These are phyloP conservation scores for Ustilago curta DNA, from an alignment of 1,284 basidiomycete genomes.

Conservation along the genomic window DNA sequence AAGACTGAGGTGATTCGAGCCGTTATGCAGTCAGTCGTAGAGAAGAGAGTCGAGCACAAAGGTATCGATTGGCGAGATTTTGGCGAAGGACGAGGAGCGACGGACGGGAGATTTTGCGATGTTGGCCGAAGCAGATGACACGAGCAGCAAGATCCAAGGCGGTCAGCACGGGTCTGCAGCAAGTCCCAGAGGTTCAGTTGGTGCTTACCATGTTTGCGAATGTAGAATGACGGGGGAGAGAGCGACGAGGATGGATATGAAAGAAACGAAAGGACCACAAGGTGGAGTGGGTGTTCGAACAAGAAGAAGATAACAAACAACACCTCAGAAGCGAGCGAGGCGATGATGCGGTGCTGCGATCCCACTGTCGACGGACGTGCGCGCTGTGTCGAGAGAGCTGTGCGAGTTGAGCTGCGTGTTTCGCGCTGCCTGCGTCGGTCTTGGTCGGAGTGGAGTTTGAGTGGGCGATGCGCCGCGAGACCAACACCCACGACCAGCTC, in stretches of 20 bases:
- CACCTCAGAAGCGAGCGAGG: constrained; percentile 3
- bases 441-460: constrained; percentile 3
- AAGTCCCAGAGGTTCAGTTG: too few relatives aligned
- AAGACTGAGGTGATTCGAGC: constrained; percentile 73
- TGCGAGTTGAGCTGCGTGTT: constrained; percentile 1
- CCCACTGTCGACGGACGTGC: constrained; percentile 10
- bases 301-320: constrained; percentile 1
- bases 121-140: too few relatives aligned
- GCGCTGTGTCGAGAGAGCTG: constrained; percentile 5
- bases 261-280: neutral
- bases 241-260: constrained; percentile 9
- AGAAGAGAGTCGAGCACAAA: neutral
- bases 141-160: neutral
- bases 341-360: constrained; percentile 4
- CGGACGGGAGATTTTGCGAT: too few relatives aligned
- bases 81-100: neutral
- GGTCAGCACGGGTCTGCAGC: neutral
- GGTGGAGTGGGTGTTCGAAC: neutral
- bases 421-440: constrained; percentile 2
- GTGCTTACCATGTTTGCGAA: constrained; percentile 5
- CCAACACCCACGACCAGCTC: constrained; percentile 10
- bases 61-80: neutral
- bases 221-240: neutral
- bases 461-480: neutral
- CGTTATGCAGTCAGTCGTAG: neutral